A percentile compares a stretch with the other conserved stretches of the same genome.
These are phyloP conservation scores for Sarcocystis neurona DNA, from an alignment of 169 alveolate genomes.

Conservation along the genomic window DNA sequence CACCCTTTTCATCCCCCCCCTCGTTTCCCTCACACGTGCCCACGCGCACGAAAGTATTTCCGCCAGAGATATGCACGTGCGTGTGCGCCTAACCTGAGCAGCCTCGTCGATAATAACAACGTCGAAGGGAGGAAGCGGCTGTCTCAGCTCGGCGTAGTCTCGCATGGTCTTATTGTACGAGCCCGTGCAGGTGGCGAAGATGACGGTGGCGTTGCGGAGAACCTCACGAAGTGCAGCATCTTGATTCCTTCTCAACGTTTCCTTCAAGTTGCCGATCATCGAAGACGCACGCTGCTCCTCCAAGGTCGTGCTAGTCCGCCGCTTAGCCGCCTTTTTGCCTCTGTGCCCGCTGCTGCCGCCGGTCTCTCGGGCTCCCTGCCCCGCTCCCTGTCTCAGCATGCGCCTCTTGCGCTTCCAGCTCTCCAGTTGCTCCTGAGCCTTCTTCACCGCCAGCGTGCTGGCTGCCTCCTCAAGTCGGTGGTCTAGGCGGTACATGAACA, in stretches of 20 bases:
- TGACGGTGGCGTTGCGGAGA: slow-evolving; percentile 1
- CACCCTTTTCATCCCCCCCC: too few relatives aligned
- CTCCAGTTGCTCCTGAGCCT: too few relatives aligned
- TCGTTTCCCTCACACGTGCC: too few relatives aligned
- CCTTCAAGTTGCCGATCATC: not conserved
- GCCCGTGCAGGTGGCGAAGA: slow-evolving; percentile 57
- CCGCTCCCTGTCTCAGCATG: too few relatives aligned
- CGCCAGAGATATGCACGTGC: too few relatives aligned
- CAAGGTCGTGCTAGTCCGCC: not conserved
- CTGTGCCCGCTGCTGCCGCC: not conserved
- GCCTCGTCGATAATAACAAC: slow-evolving; percentile 64
- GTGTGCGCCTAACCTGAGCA: slow-evolving; percentile 35
- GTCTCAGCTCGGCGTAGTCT: not conserved
- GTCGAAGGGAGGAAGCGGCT: slow-evolving; percentile 23
- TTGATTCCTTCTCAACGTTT: slow-evolving; percentile 1
- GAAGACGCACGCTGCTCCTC: not conserved
- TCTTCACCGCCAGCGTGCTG: too few relatives aligned
- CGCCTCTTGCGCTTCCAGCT: too few relatives aligned
- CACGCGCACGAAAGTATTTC: too few relatives aligned
- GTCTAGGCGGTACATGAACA: slow-evolving; percentile 6
- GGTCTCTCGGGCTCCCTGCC: slow-evolving; percentile 1
- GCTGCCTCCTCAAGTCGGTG: not conserved
- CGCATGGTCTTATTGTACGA: slow-evolving; percentile 21
- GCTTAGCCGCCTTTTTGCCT: not conserved
- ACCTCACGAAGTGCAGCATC: slow-evolving; percentile 20